phyloP scores from a whole-genome alignment of 2,329 filamentous ascomycete genomes.

The Cordyceps farinosa region DNA sequence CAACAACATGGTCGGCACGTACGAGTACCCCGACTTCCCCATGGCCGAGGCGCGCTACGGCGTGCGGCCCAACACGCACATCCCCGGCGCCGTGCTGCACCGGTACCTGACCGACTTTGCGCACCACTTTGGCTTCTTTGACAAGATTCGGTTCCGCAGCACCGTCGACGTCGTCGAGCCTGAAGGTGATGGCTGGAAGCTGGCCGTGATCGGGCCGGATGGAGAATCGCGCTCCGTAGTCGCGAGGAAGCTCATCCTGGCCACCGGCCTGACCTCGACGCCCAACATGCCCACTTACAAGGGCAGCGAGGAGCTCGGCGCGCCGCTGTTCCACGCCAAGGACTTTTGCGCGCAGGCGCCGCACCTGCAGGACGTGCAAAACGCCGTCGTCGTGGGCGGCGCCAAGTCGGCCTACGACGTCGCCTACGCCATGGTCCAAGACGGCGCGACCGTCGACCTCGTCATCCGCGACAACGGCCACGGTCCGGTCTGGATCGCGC shows the following conservation, averaged over 20 bases:
- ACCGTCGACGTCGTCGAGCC: conserved; percentile 43
- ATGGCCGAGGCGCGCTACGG: conserved; percentile 48
- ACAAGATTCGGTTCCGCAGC: conserved; percentile 47
- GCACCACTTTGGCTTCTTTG: conserved; percentile 44
- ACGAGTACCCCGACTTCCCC: conserved; percentile 62
- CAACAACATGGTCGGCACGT: conserved; percentile 61
- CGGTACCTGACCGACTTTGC: conserved; percentile 37
- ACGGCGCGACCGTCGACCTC: conserved; percentile 46
- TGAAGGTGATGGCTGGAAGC: conserved; percentile 22
- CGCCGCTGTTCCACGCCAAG: conserved; percentile 41
- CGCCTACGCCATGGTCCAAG: conserved; percentile 50
- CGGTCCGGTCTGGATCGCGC: conserved; percentile 53
- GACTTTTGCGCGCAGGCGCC: conserved; percentile 36
- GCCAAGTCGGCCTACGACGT: conserved; percentile 58
- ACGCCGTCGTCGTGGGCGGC: conserved; percentile 49
- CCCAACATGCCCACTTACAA: conserved; percentile 39
- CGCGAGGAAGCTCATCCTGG: conserved; percentile 44
- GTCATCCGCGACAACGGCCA: conserved; percentile 48
- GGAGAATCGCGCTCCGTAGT: conserved; percentile 19
- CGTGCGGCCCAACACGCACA: conserved; percentile 32
- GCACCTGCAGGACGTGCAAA: conserved; percentile 26
- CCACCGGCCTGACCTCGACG: conserved; percentile 46
- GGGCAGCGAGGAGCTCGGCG: conserved; percentile 35
- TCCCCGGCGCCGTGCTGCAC: conserved; percentile 35
- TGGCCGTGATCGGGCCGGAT: conserved; percentile 18